phyloP scores from a whole-genome alignment of 2,329 filamentous ascomycete genomes.

The Epichloe typhina region DNA sequence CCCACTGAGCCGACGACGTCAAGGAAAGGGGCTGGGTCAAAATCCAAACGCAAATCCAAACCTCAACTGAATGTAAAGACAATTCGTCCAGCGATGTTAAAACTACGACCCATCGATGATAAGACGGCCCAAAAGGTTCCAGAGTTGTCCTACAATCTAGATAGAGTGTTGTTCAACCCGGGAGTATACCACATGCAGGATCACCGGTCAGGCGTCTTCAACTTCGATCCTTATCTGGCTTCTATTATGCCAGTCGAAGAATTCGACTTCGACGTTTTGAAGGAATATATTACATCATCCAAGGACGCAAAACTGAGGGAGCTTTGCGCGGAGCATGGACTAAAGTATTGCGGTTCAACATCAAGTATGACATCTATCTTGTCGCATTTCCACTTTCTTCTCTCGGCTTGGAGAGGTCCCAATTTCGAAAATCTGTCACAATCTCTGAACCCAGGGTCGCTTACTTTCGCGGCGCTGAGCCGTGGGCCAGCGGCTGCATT shows the following conservation, averaged over 20 bases:
- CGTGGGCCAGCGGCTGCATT: constrained; percentile 70
- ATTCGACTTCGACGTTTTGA: constrained; percentile 82
- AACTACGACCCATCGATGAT: constrained; percentile 19
- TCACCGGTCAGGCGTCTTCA: constrained; percentile 74
- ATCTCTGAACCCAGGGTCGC: constrained; percentile 47
- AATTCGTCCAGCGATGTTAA: constrained; percentile 14
- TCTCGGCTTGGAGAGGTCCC: constrained; percentile 70
- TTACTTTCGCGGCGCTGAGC: constrained; percentile 58
- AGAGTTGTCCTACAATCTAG: constrained; percentile 57
- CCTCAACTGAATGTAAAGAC: constrained; percentile 15
- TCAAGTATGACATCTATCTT: constrained; percentile 89
- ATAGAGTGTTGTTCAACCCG: constrained; percentile 88
- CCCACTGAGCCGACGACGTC: background rate
- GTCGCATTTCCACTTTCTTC: constrained; percentile 81
- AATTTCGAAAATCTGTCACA: constrained; percentile 55
- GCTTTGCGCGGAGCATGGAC: constrained; percentile 51
- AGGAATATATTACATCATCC: constrained; percentile 83
- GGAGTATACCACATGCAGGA: constrained; percentile 90
- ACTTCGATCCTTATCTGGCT: constrained; percentile 91
- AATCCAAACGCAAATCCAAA: constrained; percentile 5
- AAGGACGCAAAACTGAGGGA: constrained; percentile 60
- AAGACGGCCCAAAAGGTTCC: constrained; percentile 22
- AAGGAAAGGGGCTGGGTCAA: constrained; percentile 1
- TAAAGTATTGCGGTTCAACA: constrained; percentile 86
- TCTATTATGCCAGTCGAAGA: constrained; percentile 86